phyloP scores from a whole-genome alignment of 805 yeast species.

The Ogataea thermomethanolica region DNA sequence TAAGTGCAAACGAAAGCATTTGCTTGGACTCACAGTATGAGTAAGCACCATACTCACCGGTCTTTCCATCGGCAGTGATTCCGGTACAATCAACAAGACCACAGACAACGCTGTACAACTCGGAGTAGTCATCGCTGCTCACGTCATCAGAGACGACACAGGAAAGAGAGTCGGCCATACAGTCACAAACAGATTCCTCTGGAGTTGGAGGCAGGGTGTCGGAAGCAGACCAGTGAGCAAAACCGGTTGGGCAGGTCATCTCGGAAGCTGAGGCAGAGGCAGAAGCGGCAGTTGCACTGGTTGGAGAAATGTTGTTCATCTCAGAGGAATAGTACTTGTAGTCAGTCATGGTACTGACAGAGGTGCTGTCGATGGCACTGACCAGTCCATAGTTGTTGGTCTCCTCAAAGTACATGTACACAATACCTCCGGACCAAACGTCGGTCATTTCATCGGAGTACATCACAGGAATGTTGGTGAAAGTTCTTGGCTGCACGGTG shows the following conservation, averaged over 20 bases:
- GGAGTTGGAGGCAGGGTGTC: constrained; percentile 80
- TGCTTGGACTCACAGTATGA: constrained; percentile 70
- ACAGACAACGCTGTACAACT: constrained; percentile 58
- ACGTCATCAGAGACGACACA: constrained; percentile 64
- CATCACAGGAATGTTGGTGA: constrained; percentile 66
- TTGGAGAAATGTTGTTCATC: constrained; percentile 53
- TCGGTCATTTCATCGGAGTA: constrained; percentile 69
- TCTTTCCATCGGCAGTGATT: constrained; percentile 57
- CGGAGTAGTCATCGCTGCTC: constrained; percentile 52
- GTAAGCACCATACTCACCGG: constrained; percentile 67
- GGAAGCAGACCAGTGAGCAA: constrained; percentile 60
- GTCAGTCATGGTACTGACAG: constrained; percentile 61
- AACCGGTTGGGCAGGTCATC: constrained; percentile 61
- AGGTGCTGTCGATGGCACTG: constrained; percentile 40
- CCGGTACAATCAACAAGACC: constrained; percentile 53
- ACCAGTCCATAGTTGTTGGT: constrained; percentile 74
- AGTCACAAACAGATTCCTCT: constrained; percentile 56
- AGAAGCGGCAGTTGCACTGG: constrained; percentile 40
- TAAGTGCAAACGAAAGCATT: constrained; percentile 60
- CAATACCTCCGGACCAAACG: constrained; percentile 90
- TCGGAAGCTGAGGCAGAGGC: constrained; percentile 40
- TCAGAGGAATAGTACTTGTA: constrained; percentile 59
- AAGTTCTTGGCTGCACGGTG: constrained; percentile 61
- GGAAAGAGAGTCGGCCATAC: constrained; percentile 50
- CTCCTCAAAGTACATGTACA: constrained; percentile 81